Evolutionary conservation across 1,139 yeast species (phyloP), one percentile per base, ranked within the genome.

Genomic region (Trichomonascaceae sp.): DNA sequence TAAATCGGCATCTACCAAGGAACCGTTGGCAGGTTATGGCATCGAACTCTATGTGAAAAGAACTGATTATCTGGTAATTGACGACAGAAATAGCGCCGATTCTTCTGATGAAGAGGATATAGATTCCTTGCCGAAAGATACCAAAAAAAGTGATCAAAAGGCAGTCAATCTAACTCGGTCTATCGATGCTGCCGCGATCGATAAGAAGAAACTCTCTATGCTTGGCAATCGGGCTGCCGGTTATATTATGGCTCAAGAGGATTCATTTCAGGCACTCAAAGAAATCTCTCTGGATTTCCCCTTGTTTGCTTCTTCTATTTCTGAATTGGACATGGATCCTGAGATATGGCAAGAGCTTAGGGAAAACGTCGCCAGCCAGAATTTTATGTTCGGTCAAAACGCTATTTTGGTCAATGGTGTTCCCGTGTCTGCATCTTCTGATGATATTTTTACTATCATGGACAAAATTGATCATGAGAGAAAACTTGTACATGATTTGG

Each of bases 1-100:
- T 1, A 41, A 52, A 2, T 48, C 47, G n/a, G 30, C 39, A 1
- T 50, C 51, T 1, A 54, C 48, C 20, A 63, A 24, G 58, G 65
- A 8, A 82, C 49, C 62, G 0, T 65, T 87, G 36, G 64, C 80
- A 9, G 95, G 95, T 0, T 88, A 81, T 66, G 95, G 90, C 1
- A 83, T 79, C 5, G 84, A 79, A 45, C 66, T 85, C 50, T 77
- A 83, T 1, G 64, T 85, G 57, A 85, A 84, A 59, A 72, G 84
- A 57, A 79, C 86, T 0, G 88, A 84, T 59, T 83, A 84, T 58
- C 70, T 82, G 15, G 85, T 77, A 2, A 76, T 82, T 55, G 88
- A 84, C 62, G 89, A 83, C 58, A 71, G 85, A 50, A 57, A 64
- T 20, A 53, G 61, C 1, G 55, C 57, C 3, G 55, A 61, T 1